Conservation (phyloP, 2,329 filamentous ascomycete species). For the Curvularia verruculosa region DNA sequence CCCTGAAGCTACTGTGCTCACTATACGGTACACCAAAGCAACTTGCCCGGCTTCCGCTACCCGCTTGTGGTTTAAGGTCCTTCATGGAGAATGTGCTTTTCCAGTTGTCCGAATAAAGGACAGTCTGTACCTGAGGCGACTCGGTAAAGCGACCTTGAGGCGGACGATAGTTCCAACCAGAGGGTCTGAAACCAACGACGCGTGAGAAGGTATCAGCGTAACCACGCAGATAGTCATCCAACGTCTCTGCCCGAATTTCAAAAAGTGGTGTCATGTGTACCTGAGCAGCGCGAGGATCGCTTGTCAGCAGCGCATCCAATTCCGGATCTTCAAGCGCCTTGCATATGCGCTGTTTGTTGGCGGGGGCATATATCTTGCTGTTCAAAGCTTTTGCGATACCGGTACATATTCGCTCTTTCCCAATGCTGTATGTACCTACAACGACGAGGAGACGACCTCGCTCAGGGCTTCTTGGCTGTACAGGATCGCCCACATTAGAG, state of each 20-base stretch:
- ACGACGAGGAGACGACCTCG: constrained; percentile 81
- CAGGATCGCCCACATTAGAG: constrained; percentile 36
- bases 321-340: constrained; percentile 84
- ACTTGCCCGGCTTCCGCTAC: constrained; percentile 79
- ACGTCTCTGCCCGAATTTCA: constrained; percentile 88
- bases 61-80: constrained; percentile 81
- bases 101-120: constrained; percentile 75
- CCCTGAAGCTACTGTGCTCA: constrained; percentile 93
- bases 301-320: constrained; percentile 76
- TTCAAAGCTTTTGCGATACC: constrained; percentile 86
- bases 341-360: constrained; percentile 83
- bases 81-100: constrained; percentile 71
- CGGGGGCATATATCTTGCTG: constrained; percentile 87
- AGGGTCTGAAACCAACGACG: constrained; percentile 88
- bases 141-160: constrained; percentile 67
- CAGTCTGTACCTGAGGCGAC: constrained; percentile 67
- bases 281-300: constrained; percentile 81
- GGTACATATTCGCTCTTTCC: constrained; percentile 94
- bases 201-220: constrained; percentile 83
- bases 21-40: constrained; percentile 96
- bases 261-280: constrained; percentile 98
- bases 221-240: constrained; percentile 83
- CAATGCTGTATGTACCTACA: constrained; percentile 96
- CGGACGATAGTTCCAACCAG: constrained; percentile 91
- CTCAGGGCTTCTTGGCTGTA: constrained; percentile 40